Base-by-base conservation (phyloP, 148 eudicot genomes). In the Rhododendron henanense region DNA sequence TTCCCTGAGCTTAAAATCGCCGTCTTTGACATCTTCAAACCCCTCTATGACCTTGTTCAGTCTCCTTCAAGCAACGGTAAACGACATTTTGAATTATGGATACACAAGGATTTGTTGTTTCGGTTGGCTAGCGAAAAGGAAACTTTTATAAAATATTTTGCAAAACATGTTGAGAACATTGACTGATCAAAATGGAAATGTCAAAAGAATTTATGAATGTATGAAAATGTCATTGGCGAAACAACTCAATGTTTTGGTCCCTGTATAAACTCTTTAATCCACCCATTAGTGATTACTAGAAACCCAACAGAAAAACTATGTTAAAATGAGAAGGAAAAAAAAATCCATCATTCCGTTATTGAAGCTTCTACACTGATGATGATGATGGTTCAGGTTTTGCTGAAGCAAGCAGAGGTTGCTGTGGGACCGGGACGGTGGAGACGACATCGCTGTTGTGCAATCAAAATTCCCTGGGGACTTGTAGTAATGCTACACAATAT, bases 371-470 rank as follows among this genome's bases (percentile, higher is more conserved):
- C 4, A 9, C 25, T 65, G 28, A 10, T 31, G 45, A 41, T 41
- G 18, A 28, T 65, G 33, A 71, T 71, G 39, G 25, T 86, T 33
- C 79, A 97, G 99, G 99, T 84, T 95, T 97, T 82, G 89, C 90
- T 6, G 98, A 95, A 90, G 93, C 99, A 19, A 86, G 90, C 25
- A 97, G 83, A 84, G 98, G 99, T 21, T 97, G 99, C 67, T 95
- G 99, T 83, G 99, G 98, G 57, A 95, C 98, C n/a, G 99, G 99
- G 45, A 92, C 89, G 0, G 84, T 95, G 23, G 99, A 97, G 88
- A 95, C 99, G 2, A 97, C 99, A 7, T 78, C 88, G 0, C 89
- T 97, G 31, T 86, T 97, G 86, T 97, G 99, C 91, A 97, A 97
- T 88, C 92, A 91, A 1, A 89, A 93, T 82, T 93, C 98, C 0